phyloP scores from a whole-genome alignment of 108 stramenopile species.

The Cylindrotheca fusiformis region DNA sequence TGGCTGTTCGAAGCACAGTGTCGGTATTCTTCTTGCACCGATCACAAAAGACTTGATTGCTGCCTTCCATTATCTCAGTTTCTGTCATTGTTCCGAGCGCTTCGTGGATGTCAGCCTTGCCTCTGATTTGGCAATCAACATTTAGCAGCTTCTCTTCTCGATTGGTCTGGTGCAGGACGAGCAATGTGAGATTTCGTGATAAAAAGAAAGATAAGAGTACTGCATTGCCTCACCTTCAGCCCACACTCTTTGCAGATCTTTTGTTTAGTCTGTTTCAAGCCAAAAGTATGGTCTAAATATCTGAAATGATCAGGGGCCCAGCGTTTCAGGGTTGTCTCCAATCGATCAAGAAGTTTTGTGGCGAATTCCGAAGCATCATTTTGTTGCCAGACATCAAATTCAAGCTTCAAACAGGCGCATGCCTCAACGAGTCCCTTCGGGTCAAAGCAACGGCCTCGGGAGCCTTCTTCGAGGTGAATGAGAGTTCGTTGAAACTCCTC shows the following conservation, averaged over 20 bases:
- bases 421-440: conserved; percentile 92
- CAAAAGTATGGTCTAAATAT: conserved; percentile 84
- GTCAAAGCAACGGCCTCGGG: conserved; percentile 89
- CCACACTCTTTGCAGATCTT: conserved; percentile 93
- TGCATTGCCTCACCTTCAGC: conserved; percentile 58
- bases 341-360: conserved; percentile 90
- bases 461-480: conserved; percentile 82
- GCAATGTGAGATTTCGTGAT: neutral
- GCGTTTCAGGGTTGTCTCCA: conserved; percentile 86
- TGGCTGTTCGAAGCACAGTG: conserved; percentile 84
- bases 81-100: conserved; percentile 89
- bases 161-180: conserved; percentile 57
- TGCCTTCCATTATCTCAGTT: conserved; percentile 96
- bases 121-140: conserved; percentile 93
- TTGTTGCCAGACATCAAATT: conserved; percentile 98
- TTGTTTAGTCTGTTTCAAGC: conserved; percentile 81
- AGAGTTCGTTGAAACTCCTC: conserved; percentile 97
- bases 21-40: conserved; percentile 94
- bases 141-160: conserved; percentile 91
- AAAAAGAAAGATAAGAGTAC: neutral
- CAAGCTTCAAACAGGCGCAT: conserved; percentile 91
- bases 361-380: conserved; percentile 98
- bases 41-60: conserved; percentile 96
- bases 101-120: conserved; percentile 91
- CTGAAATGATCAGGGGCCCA: conserved; percentile 79